These are phyloP conservation scores for Kodamaea kaohsiungensis DNA, from an alignment of 805 yeast genomes.

Conservation along the genomic window DNA sequence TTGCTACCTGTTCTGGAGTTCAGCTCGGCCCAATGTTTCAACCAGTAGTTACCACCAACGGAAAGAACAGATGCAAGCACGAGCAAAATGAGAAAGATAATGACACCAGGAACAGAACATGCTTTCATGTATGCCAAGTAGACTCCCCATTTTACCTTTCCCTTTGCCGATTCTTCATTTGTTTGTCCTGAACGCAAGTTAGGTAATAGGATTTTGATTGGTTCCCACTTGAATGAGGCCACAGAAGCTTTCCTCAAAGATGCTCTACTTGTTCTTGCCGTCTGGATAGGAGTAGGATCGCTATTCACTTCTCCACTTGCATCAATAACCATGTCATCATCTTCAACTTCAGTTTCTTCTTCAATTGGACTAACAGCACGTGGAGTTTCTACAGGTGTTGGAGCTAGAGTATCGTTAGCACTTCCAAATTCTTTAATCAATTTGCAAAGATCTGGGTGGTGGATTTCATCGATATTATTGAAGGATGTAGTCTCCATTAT, in stretches of 20 bases:
- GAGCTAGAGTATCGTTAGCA: not conserved
- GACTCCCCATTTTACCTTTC: slow-evolving; percentile 26
- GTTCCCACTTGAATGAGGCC: slow-evolving; percentile 55
- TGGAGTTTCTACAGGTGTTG: not conserved
- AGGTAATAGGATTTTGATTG: slow-evolving; percentile 30
- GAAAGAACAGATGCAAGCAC: slow-evolving; percentile 15
- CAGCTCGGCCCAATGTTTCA: slow-evolving; percentile 28
- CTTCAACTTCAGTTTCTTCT: not conserved
- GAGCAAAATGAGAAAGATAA: slow-evolving; percentile 36
- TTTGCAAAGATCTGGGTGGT: slow-evolving; percentile 29
- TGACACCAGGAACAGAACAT: slow-evolving; percentile 47
- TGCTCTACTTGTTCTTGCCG: slow-evolving; percentile 3
- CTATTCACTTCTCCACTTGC: not conserved
- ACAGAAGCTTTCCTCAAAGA: slow-evolving; percentile 37
- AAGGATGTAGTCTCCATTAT: slow-evolving; percentile 18
- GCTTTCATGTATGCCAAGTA: slow-evolving; percentile 24
- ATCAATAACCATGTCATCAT: not conserved
- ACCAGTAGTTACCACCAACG: slow-evolving; percentile 22
- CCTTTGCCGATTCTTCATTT: slow-evolving; percentile 18
- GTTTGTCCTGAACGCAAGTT: slow-evolving; percentile 42
- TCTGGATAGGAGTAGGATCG: not conserved
- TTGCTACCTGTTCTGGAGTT: slow-evolving; percentile 20
- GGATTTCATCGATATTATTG: slow-evolving; percentile 15
- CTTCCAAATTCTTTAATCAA: slow-evolving; percentile 41
- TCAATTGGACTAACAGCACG: not conserved